Evolutionary conservation across 768 basidiomycete genomes (phyloP).

Genomic region (Suillus discolor): DNA sequence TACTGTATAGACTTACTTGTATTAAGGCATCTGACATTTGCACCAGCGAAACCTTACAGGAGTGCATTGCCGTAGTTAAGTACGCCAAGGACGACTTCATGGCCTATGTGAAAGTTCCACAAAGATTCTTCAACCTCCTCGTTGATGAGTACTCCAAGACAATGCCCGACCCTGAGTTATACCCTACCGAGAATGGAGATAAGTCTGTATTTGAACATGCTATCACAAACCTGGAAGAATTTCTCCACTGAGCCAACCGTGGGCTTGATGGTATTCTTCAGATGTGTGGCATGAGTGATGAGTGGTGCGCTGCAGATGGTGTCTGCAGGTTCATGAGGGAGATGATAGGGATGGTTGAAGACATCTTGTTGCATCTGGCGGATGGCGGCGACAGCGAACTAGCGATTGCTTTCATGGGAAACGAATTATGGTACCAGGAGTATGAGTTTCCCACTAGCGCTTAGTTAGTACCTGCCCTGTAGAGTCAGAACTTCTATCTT

Average conservation of each 20-base stretch:
- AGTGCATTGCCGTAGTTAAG: background rate
- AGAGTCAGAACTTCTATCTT: no score
- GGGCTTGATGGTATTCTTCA: background rate
- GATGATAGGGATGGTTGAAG: background rate
- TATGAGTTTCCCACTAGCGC: no score
- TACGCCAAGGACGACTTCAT: background rate
- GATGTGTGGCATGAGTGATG: background rate
- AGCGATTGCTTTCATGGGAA: background rate
- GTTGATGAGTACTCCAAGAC: background rate
- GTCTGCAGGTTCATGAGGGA: background rate
- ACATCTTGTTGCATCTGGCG: conserved; percentile 8
- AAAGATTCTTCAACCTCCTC: background rate
- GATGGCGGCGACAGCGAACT: background rate
- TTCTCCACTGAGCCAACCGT: no score
- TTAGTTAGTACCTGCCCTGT: no score
- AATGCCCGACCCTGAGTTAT: background rate
- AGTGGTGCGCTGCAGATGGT: background rate
- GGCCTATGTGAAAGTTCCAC: background rate
- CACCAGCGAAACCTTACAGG: no score
- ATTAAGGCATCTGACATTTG: no score
- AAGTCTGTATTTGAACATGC: no score
- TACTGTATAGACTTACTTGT: no score
- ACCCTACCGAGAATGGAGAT: background rate
- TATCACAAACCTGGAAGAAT: no score
- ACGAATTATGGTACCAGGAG: background rate